Percentiles rank a stretch among this genome's conserved stretches.
These are phyloP conservation scores for Phoma herbarum DNA, from an alignment of 2,329 filamentous ascomycete genomes.

Conservation along the genomic window DNA sequence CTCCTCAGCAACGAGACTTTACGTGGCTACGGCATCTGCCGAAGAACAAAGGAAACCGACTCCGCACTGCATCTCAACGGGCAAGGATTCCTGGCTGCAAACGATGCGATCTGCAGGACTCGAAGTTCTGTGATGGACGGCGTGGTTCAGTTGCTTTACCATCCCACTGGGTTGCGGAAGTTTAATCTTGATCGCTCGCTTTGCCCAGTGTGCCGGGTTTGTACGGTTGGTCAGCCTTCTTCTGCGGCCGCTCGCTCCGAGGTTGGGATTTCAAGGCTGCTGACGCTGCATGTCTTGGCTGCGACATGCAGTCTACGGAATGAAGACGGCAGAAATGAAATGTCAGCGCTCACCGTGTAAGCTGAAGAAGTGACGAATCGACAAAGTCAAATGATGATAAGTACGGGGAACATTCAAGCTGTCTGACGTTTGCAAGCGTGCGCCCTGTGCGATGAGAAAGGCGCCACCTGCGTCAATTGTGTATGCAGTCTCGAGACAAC, in stretches of 20 bases:
- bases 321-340: background rate
- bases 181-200: constrained; percentile 15
- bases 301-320: background rate
- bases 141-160: constrained; percentile 4
- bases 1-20: background rate
- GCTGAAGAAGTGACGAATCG: background rate
- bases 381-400: background rate
- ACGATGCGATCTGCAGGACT: background rate
- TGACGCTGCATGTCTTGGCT: background rate
- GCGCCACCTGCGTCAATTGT: constrained; percentile 18
- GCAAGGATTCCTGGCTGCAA: background rate
- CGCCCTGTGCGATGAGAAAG: background rate
- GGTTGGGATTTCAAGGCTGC: background rate
- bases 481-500: background rate
- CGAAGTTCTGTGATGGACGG: background rate
- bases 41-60: background rate
- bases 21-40: background rate
- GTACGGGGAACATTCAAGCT: background rate
- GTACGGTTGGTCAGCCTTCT: background rate
- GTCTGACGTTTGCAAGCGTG: constrained; percentile 2
- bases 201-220: constrained; percentile 15
- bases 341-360: background rate
- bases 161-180: constrained; percentile 10
- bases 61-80: background rate
- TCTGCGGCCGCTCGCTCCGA: background rate